Percentiles rank a stretch among this genome's conserved stretches.
Conservation (phyloP, 2,329 filamentous ascomycete species). For the Ophiocordyceps camponoti-floridani region DNA sequence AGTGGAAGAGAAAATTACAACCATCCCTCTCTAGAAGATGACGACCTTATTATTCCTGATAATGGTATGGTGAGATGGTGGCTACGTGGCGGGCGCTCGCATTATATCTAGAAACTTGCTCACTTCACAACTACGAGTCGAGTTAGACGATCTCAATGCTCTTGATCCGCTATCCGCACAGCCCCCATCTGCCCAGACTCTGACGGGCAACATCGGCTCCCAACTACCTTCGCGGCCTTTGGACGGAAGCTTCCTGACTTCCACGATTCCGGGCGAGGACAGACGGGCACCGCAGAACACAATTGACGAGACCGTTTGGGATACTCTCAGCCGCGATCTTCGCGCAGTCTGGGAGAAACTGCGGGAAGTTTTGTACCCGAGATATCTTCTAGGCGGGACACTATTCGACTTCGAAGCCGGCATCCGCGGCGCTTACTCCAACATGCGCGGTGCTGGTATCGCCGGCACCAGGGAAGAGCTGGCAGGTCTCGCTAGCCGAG, state of each 20-base stretch:
- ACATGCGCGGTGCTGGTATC: constrained; percentile 39
- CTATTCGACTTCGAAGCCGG: constrained; percentile 39
- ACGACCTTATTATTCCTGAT: too few species aligned
- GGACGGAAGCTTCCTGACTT: constrained; percentile 71
- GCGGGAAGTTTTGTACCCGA: constrained; percentile 89
- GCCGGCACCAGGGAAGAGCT: constrained; percentile 44
- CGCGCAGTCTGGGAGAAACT: constrained; percentile 95
- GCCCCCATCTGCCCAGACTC: constrained; percentile 54
- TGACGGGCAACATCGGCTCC: constrained; percentile 68
- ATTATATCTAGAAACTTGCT: too few species aligned
- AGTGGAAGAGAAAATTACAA: too few species aligned
- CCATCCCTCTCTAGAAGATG: too few species aligned
- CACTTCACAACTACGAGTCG: neutral
- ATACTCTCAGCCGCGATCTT: constrained; percentile 83
- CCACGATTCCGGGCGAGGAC: constrained; percentile 82
- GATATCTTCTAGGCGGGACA: constrained; percentile 65
- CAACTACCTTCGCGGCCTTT: constrained; percentile 35
- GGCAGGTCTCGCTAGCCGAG: constrained; percentile 39
- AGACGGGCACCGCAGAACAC: constrained; percentile 78
- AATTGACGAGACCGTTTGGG: constrained; percentile 95
- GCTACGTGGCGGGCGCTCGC: too few species aligned
- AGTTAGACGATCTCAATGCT: constrained; percentile 76
- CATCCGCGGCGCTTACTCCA: constrained; percentile 43
- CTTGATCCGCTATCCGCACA: constrained; percentile 60
- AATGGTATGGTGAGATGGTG: too few species aligned